phyloP scores from a whole-genome alignment of 345 rosid genomes.

The Rubroshorea leprosula region DNA sequence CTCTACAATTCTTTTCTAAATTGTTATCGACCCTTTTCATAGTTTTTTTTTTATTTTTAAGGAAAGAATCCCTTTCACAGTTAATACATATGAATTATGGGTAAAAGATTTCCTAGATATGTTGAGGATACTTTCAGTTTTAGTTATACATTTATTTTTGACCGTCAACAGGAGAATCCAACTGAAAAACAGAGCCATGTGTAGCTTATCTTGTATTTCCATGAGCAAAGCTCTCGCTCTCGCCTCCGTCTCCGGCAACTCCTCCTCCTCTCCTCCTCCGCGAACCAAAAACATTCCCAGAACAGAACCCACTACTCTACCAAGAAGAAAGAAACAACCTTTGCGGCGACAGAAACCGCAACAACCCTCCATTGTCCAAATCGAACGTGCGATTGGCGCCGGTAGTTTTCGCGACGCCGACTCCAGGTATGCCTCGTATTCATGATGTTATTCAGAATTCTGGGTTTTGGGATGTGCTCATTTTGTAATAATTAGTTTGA shows the following conservation, averaged over 20 bases:
- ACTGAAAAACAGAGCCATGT: conserved; percentile 13
- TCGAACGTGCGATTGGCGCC: conserved; percentile 76
- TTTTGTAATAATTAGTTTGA: background rate
- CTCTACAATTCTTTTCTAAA: too few relatives aligned
- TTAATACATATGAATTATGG: too few relatives aligned
- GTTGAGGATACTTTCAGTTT: background rate
- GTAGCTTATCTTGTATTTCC: conserved; percentile 13
- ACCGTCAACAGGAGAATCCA: background rate
- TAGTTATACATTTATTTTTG: too few relatives aligned
- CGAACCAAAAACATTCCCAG: conserved; percentile 1
- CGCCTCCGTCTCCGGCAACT: too few relatives aligned
- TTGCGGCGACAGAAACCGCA: conserved; percentile 15
- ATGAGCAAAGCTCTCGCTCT: background rate
- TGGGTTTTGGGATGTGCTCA: background rate
- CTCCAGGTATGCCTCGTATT: conserved; percentile 27
- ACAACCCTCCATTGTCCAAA: conserved; percentile 39
- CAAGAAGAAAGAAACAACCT: conserved; percentile 11
- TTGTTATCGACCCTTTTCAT: too few relatives aligned
- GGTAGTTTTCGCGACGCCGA: conserved; percentile 73
- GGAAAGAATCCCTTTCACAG: too few relatives aligned
- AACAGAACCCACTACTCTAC: conserved; percentile 1
- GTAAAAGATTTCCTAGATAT: too few relatives aligned
- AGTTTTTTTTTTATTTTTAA: too few relatives aligned
- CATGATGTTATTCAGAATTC: too few relatives aligned
- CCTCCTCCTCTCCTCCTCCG: conserved; percentile 3